These are phyloP conservation scores for Brassica carinata DNA, from an alignment of 345 rosid genomes.

Conservation along the genomic window DNA sequence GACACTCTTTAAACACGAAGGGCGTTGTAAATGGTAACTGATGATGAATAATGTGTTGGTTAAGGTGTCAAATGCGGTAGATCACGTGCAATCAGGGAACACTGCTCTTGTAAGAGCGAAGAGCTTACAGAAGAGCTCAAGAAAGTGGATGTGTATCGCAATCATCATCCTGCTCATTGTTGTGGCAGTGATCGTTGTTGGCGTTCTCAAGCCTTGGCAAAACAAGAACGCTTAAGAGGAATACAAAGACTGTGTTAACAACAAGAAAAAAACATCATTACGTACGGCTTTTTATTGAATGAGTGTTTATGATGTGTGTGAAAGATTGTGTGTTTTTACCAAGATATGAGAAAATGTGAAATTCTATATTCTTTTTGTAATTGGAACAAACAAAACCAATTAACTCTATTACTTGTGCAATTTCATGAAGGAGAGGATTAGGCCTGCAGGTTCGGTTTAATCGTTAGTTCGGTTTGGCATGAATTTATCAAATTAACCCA, in stretches of 20 bases:
- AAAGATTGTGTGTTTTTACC: conserved; percentile 1
- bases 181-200: conserved; percentile 68
- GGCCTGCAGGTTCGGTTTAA: no score
- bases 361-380: conserved; percentile 27
- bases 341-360: neutral
- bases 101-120: conserved; percentile 82
- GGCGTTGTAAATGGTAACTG: neutral
- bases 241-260: conserved; percentile 12
- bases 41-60: conserved; percentile 24
- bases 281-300: conserved; percentile 15
- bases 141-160: conserved; percentile 95
- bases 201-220: conserved; percentile 80
- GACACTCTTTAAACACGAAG: neutral
- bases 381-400: conserved; percentile 27
- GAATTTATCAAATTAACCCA: no score
- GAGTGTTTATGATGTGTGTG: conserved; percentile 25
- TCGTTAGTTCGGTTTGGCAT: no score
- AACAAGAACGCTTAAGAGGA: conserved; percentile 54
- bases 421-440: neutral
- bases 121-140: conserved; percentile 71
- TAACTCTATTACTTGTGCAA: neutral
- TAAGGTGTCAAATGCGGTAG: conserved; percentile 87
- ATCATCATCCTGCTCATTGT: conserved; percentile 82
- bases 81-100: conserved; percentile 89
- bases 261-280: neutral